Base-by-base conservation (phyloP, 495 filamentous ascomycete genomes). In the Podospora didyma region DNA sequence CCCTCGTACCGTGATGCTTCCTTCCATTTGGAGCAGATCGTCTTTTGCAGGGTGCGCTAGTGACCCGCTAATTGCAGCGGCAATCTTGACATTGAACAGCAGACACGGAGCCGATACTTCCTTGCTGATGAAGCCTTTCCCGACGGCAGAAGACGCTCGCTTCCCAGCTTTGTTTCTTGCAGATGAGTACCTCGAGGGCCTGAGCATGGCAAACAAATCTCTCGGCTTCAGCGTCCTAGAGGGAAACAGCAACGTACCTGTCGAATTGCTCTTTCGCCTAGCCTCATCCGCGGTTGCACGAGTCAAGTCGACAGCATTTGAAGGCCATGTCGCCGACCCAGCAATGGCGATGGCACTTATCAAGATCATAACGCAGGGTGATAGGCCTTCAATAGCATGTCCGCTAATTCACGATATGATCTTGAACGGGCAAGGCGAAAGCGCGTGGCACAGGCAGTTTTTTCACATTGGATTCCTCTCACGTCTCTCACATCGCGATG, bases 361-460 rank as follows among this genome's bases (percentile, higher is more conserved):
- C 34, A 56, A 53, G 34, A 34, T 45, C 0, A 21, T 65, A 0
- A 41, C 53, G 4, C 41, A n/a, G 3, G 50, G 64, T 22, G 62
- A 66, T 7, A 49, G 46, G 12, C 68, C 68, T 1, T 34, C 52
- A 1, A 21, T 55, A 11, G 65, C 65, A 2, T 60, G 45, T 23
- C 37, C 57, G 2, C 54, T 75, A 20, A 51, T 71, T 14, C 61
- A 63, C 26, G 49, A 63, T n/a, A 54, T 69, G 16, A 63, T 75
- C 7, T 44, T 77, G 11, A 54, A 73, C n/a, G 49, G 58, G n/a
- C 68, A 67, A 16, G 62, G 66, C 41, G 59, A 69, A 23, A 74
- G 68, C 39, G 68, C 71, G 7, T 76, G 70, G 73, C 70, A 73
- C 59, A 59, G 70, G 7, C 57, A 60, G 22, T 31, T 76, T 0